phyloP scores from a whole-genome alignment of 257 asterid species.

The Fraxinus anomala region DNA sequence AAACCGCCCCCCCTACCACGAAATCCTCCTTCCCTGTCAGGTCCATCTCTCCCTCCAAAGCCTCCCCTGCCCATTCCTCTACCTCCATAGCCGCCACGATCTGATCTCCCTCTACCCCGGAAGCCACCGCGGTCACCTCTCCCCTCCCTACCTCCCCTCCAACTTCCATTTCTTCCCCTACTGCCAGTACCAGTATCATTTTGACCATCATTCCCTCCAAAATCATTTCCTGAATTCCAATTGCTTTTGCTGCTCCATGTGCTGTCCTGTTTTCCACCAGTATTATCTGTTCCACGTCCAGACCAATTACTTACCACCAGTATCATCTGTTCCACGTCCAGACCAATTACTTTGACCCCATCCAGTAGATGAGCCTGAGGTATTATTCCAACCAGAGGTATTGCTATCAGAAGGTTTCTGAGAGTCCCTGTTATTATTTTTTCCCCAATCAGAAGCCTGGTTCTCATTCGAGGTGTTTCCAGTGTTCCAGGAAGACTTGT shows the following conservation, averaged over 20 bases:
- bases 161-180: slow-evolving; percentile 64
- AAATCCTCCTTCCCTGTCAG: slow-evolving; percentile 31
- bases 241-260: slow-evolving; percentile 66
- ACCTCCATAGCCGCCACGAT: slow-evolving; percentile 60
- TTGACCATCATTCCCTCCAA: slow-evolving; percentile 47
- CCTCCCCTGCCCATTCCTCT: slow-evolving; percentile 54
- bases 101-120: slow-evolving; percentile 63
- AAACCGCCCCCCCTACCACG: slow-evolving; percentile 45
- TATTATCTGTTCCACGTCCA: slow-evolving; percentile 41
- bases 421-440: slow-evolving; percentile 10
- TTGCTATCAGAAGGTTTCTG: too few species aligned
- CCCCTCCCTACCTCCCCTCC: slow-evolving; percentile 69
- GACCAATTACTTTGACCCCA: slow-evolving; percentile 79
- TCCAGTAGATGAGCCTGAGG: slow-evolving; percentile 25
- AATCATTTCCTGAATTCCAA: slow-evolving; percentile 63
- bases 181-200: slow-evolving; percentile 38
- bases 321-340: slow-evolving; percentile 40
- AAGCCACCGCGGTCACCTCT: slow-evolving; percentile 61
- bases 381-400: slow-evolving; percentile 55
- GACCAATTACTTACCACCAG: slow-evolving; percentile 64
- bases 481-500: slow-evolving; percentile 38
- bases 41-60: slow-evolving; percentile 55
- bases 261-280: slow-evolving; percentile 50
- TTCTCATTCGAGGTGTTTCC: slow-evolving; percentile 38
- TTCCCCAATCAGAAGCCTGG: slow-evolving; percentile 49